Evolutionary conservation across 177 flowering plant genomes (phyloP).

Genomic region (Telopea speciosissima): DNA sequence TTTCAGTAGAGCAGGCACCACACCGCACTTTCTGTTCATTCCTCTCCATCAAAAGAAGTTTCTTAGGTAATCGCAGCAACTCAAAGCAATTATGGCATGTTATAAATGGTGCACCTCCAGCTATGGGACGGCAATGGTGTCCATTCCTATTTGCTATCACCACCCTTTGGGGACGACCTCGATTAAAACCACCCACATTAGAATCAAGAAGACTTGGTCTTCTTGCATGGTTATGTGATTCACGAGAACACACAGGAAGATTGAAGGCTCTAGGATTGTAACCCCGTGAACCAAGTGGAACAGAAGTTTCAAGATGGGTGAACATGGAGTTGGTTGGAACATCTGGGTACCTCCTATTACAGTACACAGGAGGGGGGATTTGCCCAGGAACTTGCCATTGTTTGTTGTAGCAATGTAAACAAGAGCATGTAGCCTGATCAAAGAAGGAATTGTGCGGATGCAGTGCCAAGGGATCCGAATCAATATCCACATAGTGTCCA

Average conservation of each 20-base stretch:
- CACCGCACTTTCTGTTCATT: conserved; percentile 43
- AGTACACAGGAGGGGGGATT: conserved; percentile 29
- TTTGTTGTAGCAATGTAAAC: conserved; percentile 45
- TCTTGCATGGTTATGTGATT: conserved; percentile 28
- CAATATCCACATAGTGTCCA: conserved; percentile 31
- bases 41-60: conserved; percentile 21
- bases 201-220: conserved; percentile 39
- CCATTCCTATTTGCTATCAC: conserved; percentile 21
- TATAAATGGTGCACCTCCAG: conserved; percentile 72
- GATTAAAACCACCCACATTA: conserved; percentile 32
- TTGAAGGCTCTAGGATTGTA: conserved; percentile 24
- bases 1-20: conserved; percentile 57
- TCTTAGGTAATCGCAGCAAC: conserved; percentile 49
- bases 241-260: conserved; percentile 24
- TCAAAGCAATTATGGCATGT: conserved; percentile 65
- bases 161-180: conserved; percentile 29
- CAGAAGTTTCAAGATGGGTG: conserved; percentile 23
- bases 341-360: conserved; percentile 31
- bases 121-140: conserved; percentile 38
- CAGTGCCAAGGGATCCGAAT: conserved; percentile 27
- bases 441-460: conserved; percentile 31
- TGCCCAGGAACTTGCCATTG: conserved; percentile 32
- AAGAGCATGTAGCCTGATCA: conserved; percentile 62
- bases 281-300: conserved; percentile 26
- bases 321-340: conserved; percentile 25